Evolutionary conservation across 169 alveolate species (phyloP), one percentile per base, ranked within the genome.

Genomic region (Plasmodium reichenowi): DNA sequence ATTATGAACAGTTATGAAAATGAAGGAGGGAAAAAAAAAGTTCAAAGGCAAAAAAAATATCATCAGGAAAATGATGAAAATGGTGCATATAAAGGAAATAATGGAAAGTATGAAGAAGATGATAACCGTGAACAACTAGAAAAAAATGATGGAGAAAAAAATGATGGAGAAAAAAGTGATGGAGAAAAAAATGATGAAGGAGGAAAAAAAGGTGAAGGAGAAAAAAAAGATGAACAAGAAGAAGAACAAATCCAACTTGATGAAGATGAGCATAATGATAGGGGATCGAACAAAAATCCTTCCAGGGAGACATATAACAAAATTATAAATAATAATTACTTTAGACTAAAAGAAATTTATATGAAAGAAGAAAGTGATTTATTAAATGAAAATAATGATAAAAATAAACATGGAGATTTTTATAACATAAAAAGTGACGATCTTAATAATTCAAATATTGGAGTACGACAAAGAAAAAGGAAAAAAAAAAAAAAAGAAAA

Each of bases 261-360:
- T 38, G 47, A 38, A 5, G 47, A 38, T 6, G 2, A 6, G 47
- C 2, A 38, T 38, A 38, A 6, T 38, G 47, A 38, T 38, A 38
- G 7, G 9, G 9, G 9, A 5, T 2, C 9, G 47, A 5, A 5
- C 9, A 38, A 5, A 38, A 5, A 7, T 38, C 47, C 4, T 38
- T 38, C 47, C 1, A 15, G 62, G 15, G 54, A 72, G 4, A 26
- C 7, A 48, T 17, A 26, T 52, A 73, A 73, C 6, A 56, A 54
- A 56, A 68, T 83, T 22, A 83, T 12, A 48, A 38, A 47, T 50
- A 47, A 58, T 13, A 83, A 83, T 29, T 83, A 83, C 45, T 83
- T 83, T 59, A 68, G 85, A 68, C n/a, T 83, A 8, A 83, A 72
- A 68, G 91, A 83, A 67, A 83, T 83, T 8, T 83, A 83, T 45